A percentile compares a stretch with the other conserved stretches of the same genome.
Evolutionary conservation across 2,329 filamentous ascomycete genomes (phyloP).

Genomic region (Cladosporium sp.): DNA sequence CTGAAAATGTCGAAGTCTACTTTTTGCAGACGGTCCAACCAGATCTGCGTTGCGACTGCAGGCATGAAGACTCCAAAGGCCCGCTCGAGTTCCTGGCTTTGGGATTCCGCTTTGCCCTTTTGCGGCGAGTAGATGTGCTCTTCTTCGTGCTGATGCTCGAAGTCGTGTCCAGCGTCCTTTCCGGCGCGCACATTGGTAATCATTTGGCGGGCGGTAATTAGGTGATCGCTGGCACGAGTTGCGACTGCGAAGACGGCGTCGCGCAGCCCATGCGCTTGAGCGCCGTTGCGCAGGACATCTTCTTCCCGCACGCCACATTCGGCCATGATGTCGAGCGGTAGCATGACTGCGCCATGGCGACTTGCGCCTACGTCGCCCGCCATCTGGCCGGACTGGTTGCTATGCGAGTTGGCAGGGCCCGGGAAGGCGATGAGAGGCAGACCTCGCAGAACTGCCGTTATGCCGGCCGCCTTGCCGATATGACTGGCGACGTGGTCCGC

Average conservation of each 20-base stretch:
- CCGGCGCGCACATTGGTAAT: conserved; percentile 75
- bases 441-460: conserved; percentile 81
- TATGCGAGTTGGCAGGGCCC: conserved; percentile 59
- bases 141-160: conserved; percentile 80
- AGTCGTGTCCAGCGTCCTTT: conserved; percentile 76
- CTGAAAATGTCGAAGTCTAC: conserved; percentile 82
- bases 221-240: conserved; percentile 90
- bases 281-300: conserved; percentile 80
- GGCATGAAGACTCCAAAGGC: conserved; percentile 82
- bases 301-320: conserved; percentile 80
- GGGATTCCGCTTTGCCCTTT: conserved; percentile 37
- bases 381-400: conserved; percentile 47
- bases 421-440: conserved; percentile 86
- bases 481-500: conserved; percentile 93
- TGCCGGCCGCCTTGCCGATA: conserved; percentile 90
- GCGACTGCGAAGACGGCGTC: conserved; percentile 92
- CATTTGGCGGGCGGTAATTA: conserved; percentile 94
- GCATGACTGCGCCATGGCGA: conserved; percentile 67
- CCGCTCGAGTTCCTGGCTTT: conserved; percentile 59
- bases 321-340: conserved; percentile 89
- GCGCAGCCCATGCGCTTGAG: conserved; percentile 74
- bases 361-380: conserved; percentile 44
- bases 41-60: conserved; percentile 74
- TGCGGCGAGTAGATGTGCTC: conserved; percentile 57
- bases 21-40: conserved; percentile 75